phyloP scores from a whole-genome alignment of 352 stramenopile genomes.

The Phytophthora brassicae region DNA sequence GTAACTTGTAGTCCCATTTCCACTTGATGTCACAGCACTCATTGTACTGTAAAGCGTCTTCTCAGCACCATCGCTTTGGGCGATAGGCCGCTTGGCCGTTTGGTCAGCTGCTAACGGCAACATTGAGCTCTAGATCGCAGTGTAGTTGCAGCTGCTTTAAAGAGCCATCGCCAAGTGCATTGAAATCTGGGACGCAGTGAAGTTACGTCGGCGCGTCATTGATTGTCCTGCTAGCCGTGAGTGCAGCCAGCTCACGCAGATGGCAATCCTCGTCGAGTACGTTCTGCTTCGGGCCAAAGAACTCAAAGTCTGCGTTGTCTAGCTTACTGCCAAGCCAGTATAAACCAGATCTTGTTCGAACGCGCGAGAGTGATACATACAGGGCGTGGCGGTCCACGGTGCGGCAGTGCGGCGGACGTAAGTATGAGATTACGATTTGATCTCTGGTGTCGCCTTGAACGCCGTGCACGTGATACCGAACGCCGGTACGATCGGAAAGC shows the following conservation, averaged over 20 bases:
- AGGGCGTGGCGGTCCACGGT: conserved; percentile 12
- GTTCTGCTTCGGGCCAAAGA: background rate
- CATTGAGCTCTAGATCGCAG: too few relatives aligned
- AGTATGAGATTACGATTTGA: conserved; percentile 10
- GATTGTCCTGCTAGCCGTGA: too few relatives aligned
- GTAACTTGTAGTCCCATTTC: too few relatives aligned
- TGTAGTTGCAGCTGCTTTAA: too few relatives aligned
- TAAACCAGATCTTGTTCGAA: conserved; percentile 9
- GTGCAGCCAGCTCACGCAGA: background rate
- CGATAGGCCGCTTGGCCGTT: too few relatives aligned
- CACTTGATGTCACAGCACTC: too few relatives aligned
- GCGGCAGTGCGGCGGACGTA: conserved; percentile 8
- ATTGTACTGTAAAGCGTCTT: too few relatives aligned
- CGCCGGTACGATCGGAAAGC: conserved; percentile 23
- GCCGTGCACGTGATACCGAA: conserved; percentile 30
- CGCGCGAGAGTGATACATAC: conserved; percentile 18
- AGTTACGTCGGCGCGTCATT: too few relatives aligned
- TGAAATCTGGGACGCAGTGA: too few relatives aligned
- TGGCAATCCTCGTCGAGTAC: background rate
- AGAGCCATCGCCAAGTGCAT: too few relatives aligned
- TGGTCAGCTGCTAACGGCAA: too few relatives aligned
- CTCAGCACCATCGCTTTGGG: too few relatives aligned
- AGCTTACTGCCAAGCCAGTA: conserved; percentile 13
- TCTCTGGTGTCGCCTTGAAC: conserved; percentile 22
- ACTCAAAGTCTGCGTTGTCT: background rate